A percentile compares a stretch with the other conserved stretches of the same genome.
phyloP scores from a whole-genome alignment of 768 basidiomycete species.

The Phlebiopsis gigantea region DNA sequence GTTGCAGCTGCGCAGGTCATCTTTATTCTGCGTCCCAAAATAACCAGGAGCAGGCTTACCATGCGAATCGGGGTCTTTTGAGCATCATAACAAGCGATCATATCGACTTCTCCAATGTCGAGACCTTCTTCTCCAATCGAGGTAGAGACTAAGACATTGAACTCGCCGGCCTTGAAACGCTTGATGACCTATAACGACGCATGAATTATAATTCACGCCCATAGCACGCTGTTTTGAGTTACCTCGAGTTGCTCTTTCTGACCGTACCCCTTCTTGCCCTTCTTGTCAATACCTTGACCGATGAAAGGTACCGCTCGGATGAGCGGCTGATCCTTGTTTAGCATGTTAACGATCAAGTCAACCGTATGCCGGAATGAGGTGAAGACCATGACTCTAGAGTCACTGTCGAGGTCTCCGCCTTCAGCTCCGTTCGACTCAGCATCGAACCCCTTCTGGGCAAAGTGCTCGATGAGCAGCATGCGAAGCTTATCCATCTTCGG shows the following conservation, averaged over 20 bases:
- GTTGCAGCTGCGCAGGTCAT: slow-evolving; percentile 66
- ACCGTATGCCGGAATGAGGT: slow-evolving; percentile 87
- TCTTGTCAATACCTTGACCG: slow-evolving; percentile 83
- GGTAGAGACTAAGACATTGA: slow-evolving; percentile 91
- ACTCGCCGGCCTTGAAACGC: slow-evolving; percentile 81
- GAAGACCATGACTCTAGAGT: slow-evolving; percentile 65
- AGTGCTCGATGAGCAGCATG: slow-evolving; percentile 72
- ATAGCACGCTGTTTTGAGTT: not conserved
- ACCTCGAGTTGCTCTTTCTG: slow-evolving; percentile 93
- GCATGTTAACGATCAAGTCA: slow-evolving; percentile 79
- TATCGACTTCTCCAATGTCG: slow-evolving; percentile 96
- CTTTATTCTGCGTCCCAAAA: not conserved
- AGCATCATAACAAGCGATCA: slow-evolving; percentile 94
- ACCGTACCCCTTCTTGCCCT: slow-evolving; percentile 80
- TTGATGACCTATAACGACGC: slow-evolving; percentile 59
- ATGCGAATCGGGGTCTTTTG: slow-evolving; percentile 96
- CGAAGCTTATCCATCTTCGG: slow-evolving; percentile 91
- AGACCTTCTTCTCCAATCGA: slow-evolving; percentile 98
- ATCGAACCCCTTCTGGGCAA: slow-evolving; percentile 48
- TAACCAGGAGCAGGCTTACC: slow-evolving; percentile 42
- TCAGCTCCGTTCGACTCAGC: slow-evolving; percentile 29
- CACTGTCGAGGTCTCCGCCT: slow-evolving; percentile 19
- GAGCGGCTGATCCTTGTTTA: slow-evolving; percentile 73
- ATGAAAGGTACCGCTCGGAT: slow-evolving; percentile 84
- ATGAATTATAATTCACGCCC: not conserved